Conservation (phyloP, 202 grass and related monocot genomes). For the Sporobolus alterniflorus region DNA sequence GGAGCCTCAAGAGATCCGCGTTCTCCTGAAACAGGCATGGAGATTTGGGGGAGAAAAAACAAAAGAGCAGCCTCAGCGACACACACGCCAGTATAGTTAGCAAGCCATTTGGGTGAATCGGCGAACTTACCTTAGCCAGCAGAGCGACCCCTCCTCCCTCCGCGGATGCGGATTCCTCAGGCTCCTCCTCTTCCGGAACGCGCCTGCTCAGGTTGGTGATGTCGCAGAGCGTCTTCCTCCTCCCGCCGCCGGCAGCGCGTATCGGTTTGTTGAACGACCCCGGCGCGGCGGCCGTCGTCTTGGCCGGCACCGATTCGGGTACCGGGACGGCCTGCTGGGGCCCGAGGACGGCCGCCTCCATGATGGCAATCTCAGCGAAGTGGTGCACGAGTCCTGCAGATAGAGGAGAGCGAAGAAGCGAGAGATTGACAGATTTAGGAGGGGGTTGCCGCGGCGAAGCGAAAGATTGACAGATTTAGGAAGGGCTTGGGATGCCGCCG, state of each 20-base stretch:
- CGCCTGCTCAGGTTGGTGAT: constrained; percentile 54
- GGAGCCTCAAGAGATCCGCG: constrained; percentile 39
- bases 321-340: constrained; percentile 37
- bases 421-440: background rate
- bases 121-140: constrained; percentile 37
- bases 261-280: background rate
- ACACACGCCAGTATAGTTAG: background rate
- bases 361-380: background rate
- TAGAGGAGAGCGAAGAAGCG: background rate
- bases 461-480: background rate
- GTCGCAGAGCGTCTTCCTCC: constrained; percentile 73
- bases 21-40: constrained; percentile 49
- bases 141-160: constrained; percentile 16
- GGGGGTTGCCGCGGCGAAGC: background rate
- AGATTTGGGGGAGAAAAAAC: background rate
- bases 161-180: background rate
- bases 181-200: background rate
- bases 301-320: background rate
- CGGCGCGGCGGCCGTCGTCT: background rate
- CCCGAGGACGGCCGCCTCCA: constrained; percentile 26
- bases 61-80: background rate
- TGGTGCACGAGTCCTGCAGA: background rate
- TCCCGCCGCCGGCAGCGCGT: background rate
- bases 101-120: background rate
- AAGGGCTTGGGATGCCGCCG: background rate